Evolutionary conservation across 768 basidiomycete species (phyloP), one percentile per base, ranked within the genome.

Genomic region (Lactarius sanguifluus): DNA sequence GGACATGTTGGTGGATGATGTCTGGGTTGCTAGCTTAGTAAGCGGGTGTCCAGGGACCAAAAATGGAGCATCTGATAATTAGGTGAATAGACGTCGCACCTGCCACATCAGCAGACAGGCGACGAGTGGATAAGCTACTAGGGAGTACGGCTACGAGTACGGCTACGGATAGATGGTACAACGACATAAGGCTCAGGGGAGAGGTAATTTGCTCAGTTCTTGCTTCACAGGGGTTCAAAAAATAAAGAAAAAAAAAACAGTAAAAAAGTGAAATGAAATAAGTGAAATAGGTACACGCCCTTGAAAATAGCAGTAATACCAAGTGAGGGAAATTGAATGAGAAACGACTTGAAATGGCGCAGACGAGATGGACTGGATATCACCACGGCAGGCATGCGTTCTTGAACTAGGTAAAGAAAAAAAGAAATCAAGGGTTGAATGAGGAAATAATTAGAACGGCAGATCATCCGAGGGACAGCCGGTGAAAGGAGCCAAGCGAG

Each of bases 1-100:
- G 47, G 88, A 89, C 89, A 90, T 90, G 65, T 63, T 69, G 43
- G 28, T 58, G 47, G 50, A 25, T 28, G 50, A 25, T 28, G 9
- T 12, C 38, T 36, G 23, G 3, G 52, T 13, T 10, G 28, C 9
- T 18, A 34, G 45, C 45, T 34, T n/a, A 18, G n/a, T 25, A 23
- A 5, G 23, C 57, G 28, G 41, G 45, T 13, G 32, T 36, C 18
- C n/a, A 50, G 4, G 34, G 10, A 12, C n/a, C 9, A 47, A 57
- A 65, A 61, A 66, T 60, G 57, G 59, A 66, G 64, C 67, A 68
- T 59, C 55, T 68, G 67, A 50, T 61, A 54, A 66, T 67, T 68
- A 66, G 59, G 64, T 61, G 64, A 68, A 68, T 68, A 68, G 55
- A 34, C 64, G 55, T 43, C 45, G 20, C 12, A 52, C 30, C 62